Conservation (phyloP, 2,329 filamentous ascomycete species). For the Penicillium sp. region DNA sequence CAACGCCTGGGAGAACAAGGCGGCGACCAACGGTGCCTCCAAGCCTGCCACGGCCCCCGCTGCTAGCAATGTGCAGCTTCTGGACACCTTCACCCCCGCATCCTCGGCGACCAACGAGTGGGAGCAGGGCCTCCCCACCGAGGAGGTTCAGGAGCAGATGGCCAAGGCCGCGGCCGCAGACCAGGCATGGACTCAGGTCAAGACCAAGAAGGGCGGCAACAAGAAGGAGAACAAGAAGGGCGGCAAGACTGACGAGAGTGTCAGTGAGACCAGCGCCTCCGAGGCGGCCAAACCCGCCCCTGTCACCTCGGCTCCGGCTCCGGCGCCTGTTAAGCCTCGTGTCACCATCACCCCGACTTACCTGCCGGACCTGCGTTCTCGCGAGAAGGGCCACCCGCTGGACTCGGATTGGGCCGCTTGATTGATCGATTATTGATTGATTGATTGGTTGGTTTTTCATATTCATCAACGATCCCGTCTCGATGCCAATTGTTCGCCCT, state of each 20-base stretch:
- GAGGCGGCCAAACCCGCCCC: conserved; percentile 36
- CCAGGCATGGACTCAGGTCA: conserved; percentile 61
- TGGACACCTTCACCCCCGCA: conserved; percentile 46
- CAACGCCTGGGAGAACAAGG: conserved; percentile 60
- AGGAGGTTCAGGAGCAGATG: conserved; percentile 64
- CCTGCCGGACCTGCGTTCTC: conserved; percentile 36
- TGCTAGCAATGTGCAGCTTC: conserved; percentile 32
- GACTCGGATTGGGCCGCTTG: conserved; percentile 52
- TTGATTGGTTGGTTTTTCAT: background rate
- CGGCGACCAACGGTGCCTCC: conserved; percentile 27
- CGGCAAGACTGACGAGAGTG: conserved; percentile 46
- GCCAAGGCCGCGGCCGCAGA: conserved; percentile 52
- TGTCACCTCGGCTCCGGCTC: conserved; percentile 22
- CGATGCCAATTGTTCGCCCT: conserved; percentile 17
- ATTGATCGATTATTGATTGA: conserved; percentile 30
- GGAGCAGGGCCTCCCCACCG: conserved; percentile 57
- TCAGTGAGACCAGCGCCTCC: conserved; percentile 49
- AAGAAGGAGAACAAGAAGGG: conserved; percentile 54
- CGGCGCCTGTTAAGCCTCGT: conserved; percentile 36
- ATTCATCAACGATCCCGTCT: conserved; percentile 5
- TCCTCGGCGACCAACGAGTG: conserved; percentile 43
- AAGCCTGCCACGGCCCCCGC: conserved; percentile 26
- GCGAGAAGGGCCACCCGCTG: conserved; percentile 47
- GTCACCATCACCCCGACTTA: conserved; percentile 42
- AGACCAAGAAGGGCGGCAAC: conserved; percentile 60